Base-by-base conservation (phyloP, 768 basidiomycete genomes). In the Hemileccinum rubropunctum region DNA sequence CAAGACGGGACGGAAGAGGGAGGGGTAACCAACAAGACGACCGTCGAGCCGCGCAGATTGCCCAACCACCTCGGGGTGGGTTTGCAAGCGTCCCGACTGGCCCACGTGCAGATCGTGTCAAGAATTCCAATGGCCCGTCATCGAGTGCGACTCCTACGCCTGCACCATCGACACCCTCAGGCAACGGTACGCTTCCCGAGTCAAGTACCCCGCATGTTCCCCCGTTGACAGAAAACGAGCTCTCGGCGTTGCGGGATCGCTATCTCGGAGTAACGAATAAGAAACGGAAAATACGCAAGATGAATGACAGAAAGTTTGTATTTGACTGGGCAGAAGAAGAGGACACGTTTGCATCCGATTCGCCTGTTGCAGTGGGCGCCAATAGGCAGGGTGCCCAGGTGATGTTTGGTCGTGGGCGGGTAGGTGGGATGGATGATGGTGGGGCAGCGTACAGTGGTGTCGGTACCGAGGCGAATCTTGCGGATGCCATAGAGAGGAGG, bases 281-380 rank as follows among this genome's bases (percentile, higher is more conserved):
- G 78, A 95, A 94, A 73, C 86, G 91, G 35, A 93, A 91, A 70
- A 88, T 92, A 58, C 84, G 92, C 48, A 95, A 94, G 72, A 92
- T 90, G 81, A 91, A 89, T 63, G 93, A 95, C 68, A 84, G 92
- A 70, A 95, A 95, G 71, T 93, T 98, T 65, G 91, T 95, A n/a
- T 99, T 99, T 63, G 97, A 98, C 67, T 99, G 97, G 97, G 94
- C 95, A 63, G 84, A 85, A 42, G 88, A 88, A 66, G 97, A 99
- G 61, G 97, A 99, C 67, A 99, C 97, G 13, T 86, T 89, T 61
- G 74, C 81, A 8, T 82, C 79, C 27, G 89, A 90, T 62, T 81
- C 87, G 14, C 84, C 86, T n/a, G 75, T 80, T 13, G 83, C 83
- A 6, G 78, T 81, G 5, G 88, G 86, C 2, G 77, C 77, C 45